phyloP scores from a whole-genome alignment of 2,329 filamentous ascomycete species.

The Fusarium udum region DNA sequence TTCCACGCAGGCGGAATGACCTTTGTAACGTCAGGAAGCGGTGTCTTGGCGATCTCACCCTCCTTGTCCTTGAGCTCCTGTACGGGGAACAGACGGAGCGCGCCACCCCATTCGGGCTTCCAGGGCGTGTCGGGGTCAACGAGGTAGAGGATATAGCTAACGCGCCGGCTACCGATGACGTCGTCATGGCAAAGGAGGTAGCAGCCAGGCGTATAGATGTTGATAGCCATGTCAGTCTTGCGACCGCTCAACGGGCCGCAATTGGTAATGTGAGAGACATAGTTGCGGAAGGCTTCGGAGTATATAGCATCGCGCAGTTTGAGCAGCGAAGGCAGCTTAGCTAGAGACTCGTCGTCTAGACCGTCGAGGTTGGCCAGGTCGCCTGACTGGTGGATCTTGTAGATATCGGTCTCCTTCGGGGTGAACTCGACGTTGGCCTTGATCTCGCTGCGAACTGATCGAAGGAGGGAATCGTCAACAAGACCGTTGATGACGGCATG shows the following conservation, averaged over 20 bases:
- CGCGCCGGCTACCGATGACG: slow-evolving; percentile 93
- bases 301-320: slow-evolving; percentile 94
- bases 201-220: slow-evolving; percentile 96
- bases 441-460: slow-evolving; percentile 88
- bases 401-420: slow-evolving; percentile 98
- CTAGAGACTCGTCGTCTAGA: slow-evolving; percentile 84
- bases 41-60: slow-evolving; percentile 80
- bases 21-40: slow-evolving; percentile 79
- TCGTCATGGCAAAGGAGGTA: slow-evolving; percentile 97
- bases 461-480: slow-evolving; percentile 83
- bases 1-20: slow-evolving; percentile 96
- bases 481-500: slow-evolving; percentile 88
- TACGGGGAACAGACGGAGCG: slow-evolving; percentile 85
- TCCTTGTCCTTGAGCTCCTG: slow-evolving; percentile 67
- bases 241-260: slow-evolving; percentile 87
- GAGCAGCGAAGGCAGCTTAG: slow-evolving; percentile 88
- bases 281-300: slow-evolving; percentile 87
- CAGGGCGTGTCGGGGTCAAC: slow-evolving; percentile 91
- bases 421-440: slow-evolving; percentile 92
- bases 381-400: slow-evolving; percentile 98
- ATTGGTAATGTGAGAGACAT: slow-evolving; percentile 85
- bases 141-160: slow-evolving; percentile 97
- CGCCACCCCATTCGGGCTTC: slow-evolving; percentile 92
- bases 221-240: slow-evolving; percentile 99
- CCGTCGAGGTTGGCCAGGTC: slow-evolving; percentile 97